Percentiles rank a stretch among this genome's conserved stretches.
These are phyloP conservation scores for Penicillium sp. DNA, from an alignment of 2,329 filamentous ascomycete species.

Conservation along the genomic window DNA sequence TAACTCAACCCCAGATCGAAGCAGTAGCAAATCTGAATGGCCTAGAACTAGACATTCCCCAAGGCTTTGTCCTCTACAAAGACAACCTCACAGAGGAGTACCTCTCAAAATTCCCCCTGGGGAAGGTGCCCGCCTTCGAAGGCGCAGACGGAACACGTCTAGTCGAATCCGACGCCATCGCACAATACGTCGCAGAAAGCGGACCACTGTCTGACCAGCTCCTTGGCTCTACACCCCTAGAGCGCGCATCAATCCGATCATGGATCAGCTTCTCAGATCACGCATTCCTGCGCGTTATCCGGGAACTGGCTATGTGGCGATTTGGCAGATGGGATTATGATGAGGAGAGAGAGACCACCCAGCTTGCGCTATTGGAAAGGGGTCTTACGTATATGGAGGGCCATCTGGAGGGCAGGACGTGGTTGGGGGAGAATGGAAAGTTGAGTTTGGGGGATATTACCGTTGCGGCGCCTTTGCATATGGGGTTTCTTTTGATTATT, in stretches of 20 bases:
- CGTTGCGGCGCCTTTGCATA: slow-evolving; percentile 24
- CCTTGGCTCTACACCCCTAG: slow-evolving; percentile 43
- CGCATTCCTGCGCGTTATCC: slow-evolving; percentile 21
- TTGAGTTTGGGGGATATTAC: slow-evolving; percentile 30
- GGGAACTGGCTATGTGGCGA: slow-evolving; percentile 21
- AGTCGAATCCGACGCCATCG: slow-evolving; percentile 50
- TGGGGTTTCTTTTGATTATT: slow-evolving; percentile 25
- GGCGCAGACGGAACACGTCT: slow-evolving; percentile 49
- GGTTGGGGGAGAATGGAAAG: slow-evolving; percentile 22
- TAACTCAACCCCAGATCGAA: slow-evolving; percentile 16
- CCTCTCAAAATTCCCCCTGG: slow-evolving; percentile 53
- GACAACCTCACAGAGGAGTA: slow-evolving; percentile 50
- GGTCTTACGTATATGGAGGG: slow-evolving; percentile 14
- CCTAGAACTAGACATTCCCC: slow-evolving; percentile 22
- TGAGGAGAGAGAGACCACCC: slow-evolving; percentile 21
- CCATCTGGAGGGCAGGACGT: slow-evolving; percentile 20
- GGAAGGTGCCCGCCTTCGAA: slow-evolving; percentile 54
- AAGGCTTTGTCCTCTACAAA: slow-evolving; percentile 44
- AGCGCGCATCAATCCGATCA: slow-evolving; percentile 45
- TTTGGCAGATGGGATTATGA: slow-evolving; percentile 20
- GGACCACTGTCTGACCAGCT: slow-evolving; percentile 49
- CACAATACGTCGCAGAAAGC: slow-evolving; percentile 47
- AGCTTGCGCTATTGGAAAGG: slow-evolving; percentile 4
- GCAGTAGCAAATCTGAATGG: slow-evolving; percentile 40
- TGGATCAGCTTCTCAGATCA: slow-evolving; percentile 48